These are phyloP conservation scores for Pleurotus citrinopileatus DNA, from an alignment of 768 basidiomycete genomes.

Conservation along the genomic window DNA sequence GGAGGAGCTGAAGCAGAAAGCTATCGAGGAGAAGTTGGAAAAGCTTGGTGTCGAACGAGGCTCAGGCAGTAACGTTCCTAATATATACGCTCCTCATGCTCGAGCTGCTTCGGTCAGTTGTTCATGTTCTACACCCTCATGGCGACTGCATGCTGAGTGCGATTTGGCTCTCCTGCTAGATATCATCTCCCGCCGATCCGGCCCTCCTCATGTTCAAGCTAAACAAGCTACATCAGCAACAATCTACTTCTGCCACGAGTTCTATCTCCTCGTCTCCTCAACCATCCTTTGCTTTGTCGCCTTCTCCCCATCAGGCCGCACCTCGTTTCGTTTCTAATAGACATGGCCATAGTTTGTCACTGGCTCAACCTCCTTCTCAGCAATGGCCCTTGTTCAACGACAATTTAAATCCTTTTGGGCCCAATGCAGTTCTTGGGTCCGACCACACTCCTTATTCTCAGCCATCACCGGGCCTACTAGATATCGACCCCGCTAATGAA, in stretches of 20 bases:
- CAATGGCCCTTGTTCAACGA: constrained; percentile 31
- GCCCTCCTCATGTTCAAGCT: constrained; percentile 78
- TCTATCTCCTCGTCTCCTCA: constrained; percentile 69
- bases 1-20: constrained; percentile 66
- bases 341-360: constrained; percentile 74
- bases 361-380: constrained; percentile 56
- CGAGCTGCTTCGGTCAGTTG: constrained; percentile 78
- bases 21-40: constrained; percentile 80
- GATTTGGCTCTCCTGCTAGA: constrained; percentile 39
- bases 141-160: constrained; percentile 19
- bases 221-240: constrained; percentile 79
- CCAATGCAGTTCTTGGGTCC: constrained; percentile 50
- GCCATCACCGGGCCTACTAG: constrained; percentile 16
- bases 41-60: constrained; percentile 76
- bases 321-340: constrained; percentile 44
- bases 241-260: constrained; percentile 45
- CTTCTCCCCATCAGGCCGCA: constrained; percentile 42
- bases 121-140: constrained; percentile 15
- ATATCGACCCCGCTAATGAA: constrained; percentile 10
- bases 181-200: constrained; percentile 89
- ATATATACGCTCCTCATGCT: constrained; percentile 73
- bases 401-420: constrained; percentile 66
- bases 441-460: constrained; percentile 32
- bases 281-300: constrained; percentile 45
- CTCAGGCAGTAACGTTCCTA: constrained; percentile 48